Conservation (phyloP, 441 rosid genomes). For the Omphalea diandra region DNA sequence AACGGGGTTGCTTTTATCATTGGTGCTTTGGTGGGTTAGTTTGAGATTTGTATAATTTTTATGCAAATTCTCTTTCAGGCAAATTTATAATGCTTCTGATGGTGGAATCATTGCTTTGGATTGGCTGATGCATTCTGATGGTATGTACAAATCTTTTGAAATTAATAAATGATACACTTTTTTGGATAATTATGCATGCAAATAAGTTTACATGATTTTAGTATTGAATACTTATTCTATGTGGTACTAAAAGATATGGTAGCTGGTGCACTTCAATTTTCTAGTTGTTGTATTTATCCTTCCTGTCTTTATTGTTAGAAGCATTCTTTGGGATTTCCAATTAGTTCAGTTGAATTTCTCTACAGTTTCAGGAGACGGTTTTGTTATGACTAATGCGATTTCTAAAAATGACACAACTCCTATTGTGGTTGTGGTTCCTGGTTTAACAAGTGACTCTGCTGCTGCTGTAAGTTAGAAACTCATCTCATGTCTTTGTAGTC, state of each 20-base stretch:
- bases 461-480: conserved; percentile 55
- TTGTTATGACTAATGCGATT: conserved; percentile 30
- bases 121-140: conserved; percentile 63
- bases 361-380: conserved; percentile 41
- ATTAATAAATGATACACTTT: too few relatives aligned
- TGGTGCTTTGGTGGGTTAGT: not conserved
- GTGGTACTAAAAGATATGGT: too few relatives aligned
- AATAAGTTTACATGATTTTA: not conserved
- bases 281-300: not conserved
- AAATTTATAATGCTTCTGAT: conserved; percentile 62
- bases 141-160: conserved; percentile 32
- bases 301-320: not conserved
- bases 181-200: too few relatives aligned
- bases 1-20: not conserved
- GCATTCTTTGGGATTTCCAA: not conserved
- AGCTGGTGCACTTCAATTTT: not conserved
- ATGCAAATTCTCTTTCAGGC: conserved; percentile 37
- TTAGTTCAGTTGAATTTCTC: conserved; percentile 10
- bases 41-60: not conserved
- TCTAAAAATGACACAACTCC: conserved; percentile 57
- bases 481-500: not conserved
- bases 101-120: conserved; percentile 91
- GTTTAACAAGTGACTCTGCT: conserved; percentile 79
- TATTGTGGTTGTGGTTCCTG: conserved; percentile 70
- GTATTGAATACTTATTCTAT: not conserved